phyloP scores from a whole-genome alignment of 2,329 filamentous ascomycete species.

The Diaporthe longicolla region DNA sequence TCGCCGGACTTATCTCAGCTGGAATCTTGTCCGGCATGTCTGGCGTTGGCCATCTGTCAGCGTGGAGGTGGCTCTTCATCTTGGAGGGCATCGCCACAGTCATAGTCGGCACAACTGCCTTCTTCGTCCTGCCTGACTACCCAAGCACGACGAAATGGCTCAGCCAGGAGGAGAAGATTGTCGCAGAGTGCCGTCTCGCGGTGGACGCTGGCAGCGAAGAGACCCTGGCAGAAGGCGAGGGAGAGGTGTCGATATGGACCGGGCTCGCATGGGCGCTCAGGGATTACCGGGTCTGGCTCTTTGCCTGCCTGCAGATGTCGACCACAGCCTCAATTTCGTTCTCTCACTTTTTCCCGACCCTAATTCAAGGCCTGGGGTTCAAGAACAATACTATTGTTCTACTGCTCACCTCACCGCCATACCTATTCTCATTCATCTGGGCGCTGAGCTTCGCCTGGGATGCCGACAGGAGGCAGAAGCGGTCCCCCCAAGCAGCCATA shows the following conservation, averaged over 20 bases:
- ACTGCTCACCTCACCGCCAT: conserved; percentile 62
- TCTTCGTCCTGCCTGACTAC: conserved; percentile 55
- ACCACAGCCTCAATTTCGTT: conserved; percentile 55
- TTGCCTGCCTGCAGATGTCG: conserved; percentile 56
- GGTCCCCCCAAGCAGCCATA: conserved; percentile 1
- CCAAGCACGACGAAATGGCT: conserved; percentile 44
- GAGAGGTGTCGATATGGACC: conserved; percentile 50
- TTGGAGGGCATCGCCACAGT: conserved; percentile 60
- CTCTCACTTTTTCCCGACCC: conserved; percentile 50
- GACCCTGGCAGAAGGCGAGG: conserved; percentile 51
- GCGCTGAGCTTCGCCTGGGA: conserved; percentile 17
- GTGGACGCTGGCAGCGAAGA: conserved; percentile 7
- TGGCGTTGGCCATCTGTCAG: conserved; percentile 54
- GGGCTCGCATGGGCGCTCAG: conserved; percentile 50
- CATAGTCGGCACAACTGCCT: conserved; percentile 52
- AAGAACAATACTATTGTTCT: conserved; percentile 55
- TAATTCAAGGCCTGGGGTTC: conserved; percentile 52
- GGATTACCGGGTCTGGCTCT: conserved; percentile 54
- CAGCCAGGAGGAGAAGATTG: conserved; percentile 3
- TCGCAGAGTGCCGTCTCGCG: background rate
- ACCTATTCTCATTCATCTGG: conserved; percentile 50
- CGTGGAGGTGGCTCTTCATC: conserved; percentile 69
- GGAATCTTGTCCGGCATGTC: conserved; percentile 60
- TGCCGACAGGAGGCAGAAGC: conserved; percentile 23
- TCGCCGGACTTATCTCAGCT: conserved; percentile 64